Evolutionary conservation across 371 early-diverging fungal species (phyloP).

Genomic region (Coemansia sp.): DNA sequence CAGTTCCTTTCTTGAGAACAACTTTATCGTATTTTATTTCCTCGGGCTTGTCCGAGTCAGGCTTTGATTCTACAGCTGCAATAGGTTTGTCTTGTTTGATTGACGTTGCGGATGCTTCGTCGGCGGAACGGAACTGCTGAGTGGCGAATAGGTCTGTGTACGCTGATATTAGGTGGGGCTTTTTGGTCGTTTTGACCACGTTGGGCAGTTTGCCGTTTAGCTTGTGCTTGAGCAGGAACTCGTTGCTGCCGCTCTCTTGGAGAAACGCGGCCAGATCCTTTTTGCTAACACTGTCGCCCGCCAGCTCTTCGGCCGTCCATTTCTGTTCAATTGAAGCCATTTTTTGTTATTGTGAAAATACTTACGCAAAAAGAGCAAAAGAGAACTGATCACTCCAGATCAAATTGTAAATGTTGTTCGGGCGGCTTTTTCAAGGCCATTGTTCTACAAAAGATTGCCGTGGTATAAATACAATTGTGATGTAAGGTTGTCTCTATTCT

Average conservation of each 20-base stretch:
- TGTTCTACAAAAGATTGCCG: neutral
- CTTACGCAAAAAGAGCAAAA: neutral
- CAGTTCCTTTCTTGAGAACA: slow-evolving; percentile 59
- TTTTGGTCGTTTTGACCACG: slow-evolving; percentile 59
- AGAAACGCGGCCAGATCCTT: slow-evolving; percentile 64
- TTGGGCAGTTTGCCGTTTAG: slow-evolving; percentile 58
- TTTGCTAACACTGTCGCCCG: slow-evolving; percentile 62
- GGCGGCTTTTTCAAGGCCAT: neutral
- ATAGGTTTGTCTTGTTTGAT: slow-evolving; percentile 24
- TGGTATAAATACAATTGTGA: neutral
- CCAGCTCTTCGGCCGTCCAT: slow-evolving; percentile 63
- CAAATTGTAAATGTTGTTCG: neutral
- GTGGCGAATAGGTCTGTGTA: slow-evolving; percentile 61
- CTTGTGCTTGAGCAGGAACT: slow-evolving; percentile 57
- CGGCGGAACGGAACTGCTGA: slow-evolving; percentile 57
- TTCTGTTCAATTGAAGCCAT: slow-evolving; percentile 48
- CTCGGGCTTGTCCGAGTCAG: slow-evolving; percentile 3
- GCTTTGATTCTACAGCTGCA: slow-evolving; percentile 22
- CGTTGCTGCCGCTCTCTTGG: slow-evolving; percentile 57
- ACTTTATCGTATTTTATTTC: slow-evolving; percentile 59
- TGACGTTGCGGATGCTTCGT: slow-evolving; percentile 37
- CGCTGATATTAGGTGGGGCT: slow-evolving; percentile 57
- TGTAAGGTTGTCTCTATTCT: too few species aligned
- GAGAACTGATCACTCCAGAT: neutral
- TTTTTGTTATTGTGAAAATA: slow-evolving; percentile 1